phyloP scores from a whole-genome alignment of 2,329 filamentous ascomycete species.

The Cordyceps pruinosa region DNA sequence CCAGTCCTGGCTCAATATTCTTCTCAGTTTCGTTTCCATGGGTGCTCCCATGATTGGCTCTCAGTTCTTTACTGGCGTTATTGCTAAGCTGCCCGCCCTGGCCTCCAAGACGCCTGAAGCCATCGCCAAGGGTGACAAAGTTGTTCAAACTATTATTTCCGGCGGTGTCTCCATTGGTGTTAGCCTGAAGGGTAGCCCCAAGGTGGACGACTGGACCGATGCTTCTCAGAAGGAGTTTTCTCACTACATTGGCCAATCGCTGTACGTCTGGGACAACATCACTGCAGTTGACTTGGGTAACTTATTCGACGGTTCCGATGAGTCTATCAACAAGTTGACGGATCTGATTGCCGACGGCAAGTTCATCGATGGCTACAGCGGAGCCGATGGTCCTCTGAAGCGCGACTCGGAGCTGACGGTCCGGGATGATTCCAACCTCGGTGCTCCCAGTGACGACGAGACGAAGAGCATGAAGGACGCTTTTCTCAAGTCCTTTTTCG shows the following conservation, averaged over 20 bases:
- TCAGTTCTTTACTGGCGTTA: conserved; percentile 22
- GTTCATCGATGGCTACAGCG: conserved; percentile 18
- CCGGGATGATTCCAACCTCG: neutral
- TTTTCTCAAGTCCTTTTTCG: conserved; percentile 23
- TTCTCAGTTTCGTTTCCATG: conserved; percentile 24
- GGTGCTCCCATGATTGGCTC: conserved; percentile 18
- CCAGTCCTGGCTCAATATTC: conserved; percentile 21
- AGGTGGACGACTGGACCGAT: conserved; percentile 20
- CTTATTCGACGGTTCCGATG: conserved; percentile 21
- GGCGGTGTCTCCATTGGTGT: conserved; percentile 22
- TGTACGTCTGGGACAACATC: conserved; percentile 22
- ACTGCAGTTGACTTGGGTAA: conserved; percentile 12
- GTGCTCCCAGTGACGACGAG: neutral
- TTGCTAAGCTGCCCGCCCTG: conserved; percentile 5
- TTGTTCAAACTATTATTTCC: conserved; percentile 20
- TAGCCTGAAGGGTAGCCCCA: conserved; percentile 14
- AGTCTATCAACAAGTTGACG: conserved; percentile 19
- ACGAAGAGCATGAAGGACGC: conserved; percentile 7
- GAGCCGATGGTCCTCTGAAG: neutral
- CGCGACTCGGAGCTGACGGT: neutral
- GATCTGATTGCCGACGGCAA: conserved; percentile 23
- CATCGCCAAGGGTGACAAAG: conserved; percentile 22
- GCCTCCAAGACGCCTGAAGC: conserved; percentile 15
- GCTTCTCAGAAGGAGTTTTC: conserved; percentile 21
- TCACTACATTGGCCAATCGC: conserved; percentile 21